Percentiles rank a stretch among this genome's conserved stretches.
These are phyloP conservation scores for Cladophialophora exuberans DNA, from an alignment of 2,329 filamentous ascomycete genomes.

Conservation along the genomic window DNA sequence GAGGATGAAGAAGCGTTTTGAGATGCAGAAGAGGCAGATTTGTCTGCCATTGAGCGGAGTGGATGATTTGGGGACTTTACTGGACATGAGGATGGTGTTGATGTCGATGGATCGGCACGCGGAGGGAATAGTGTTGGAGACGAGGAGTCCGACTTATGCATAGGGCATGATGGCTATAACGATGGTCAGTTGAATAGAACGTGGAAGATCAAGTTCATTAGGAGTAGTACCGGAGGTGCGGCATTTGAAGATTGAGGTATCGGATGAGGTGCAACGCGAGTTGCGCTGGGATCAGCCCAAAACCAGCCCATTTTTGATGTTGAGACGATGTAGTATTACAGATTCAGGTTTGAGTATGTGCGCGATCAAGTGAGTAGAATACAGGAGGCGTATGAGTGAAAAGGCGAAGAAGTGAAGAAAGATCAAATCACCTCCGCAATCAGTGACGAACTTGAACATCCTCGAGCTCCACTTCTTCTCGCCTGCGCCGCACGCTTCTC, in stretches of 20 bases:
- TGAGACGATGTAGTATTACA: neutral
- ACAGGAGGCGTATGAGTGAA: no score
- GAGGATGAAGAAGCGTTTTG: constrained; percentile 14
- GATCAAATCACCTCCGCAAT: no score
- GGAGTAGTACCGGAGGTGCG: constrained; percentile 50
- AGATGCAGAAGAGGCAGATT: constrained; percentile 29
- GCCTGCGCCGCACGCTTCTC: no score
- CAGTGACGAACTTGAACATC: no score
- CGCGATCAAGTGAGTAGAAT: no score
- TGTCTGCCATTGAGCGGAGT: constrained; percentile 15
- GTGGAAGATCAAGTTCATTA: neutral
- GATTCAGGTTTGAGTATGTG: neutral
- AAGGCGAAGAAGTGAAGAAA: neutral
- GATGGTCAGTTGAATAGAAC: neutral
- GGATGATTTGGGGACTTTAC: constrained; percentile 33
- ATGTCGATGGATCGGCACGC: constrained; percentile 23
- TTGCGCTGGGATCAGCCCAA: constrained; percentile 60
- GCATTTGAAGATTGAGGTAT: constrained; percentile 41
- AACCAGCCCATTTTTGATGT: constrained; percentile 67
- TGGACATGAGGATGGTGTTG: constrained; percentile 38
- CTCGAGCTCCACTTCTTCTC: no score
- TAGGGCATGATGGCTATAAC: constrained; percentile 58
- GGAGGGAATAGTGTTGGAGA: constrained; percentile 33
- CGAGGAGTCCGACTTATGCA: constrained; percentile 59
- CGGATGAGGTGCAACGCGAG: constrained; percentile 49